Percentiles rank a stretch among this genome's conserved stretches.
Evolutionary conservation across 2,329 filamentous ascomycete species (phyloP).

Genomic region (Rugonectria rugulosa): DNA sequence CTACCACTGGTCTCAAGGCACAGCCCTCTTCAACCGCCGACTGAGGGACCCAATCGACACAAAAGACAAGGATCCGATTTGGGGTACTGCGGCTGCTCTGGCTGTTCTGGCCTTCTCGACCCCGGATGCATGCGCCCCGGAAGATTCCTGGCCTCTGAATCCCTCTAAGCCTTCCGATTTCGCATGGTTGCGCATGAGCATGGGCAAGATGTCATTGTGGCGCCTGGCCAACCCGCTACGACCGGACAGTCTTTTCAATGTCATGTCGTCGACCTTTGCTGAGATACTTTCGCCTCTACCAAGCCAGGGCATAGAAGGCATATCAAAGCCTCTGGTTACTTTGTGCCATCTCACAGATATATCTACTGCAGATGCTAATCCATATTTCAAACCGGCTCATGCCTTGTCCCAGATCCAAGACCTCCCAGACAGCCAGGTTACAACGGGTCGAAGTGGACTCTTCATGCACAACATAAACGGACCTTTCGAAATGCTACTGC

Average conservation of each 20-base stretch:
- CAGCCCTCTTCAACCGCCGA: constrained; percentile 48
- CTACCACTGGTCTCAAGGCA: constrained; percentile 53
- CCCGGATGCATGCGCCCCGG: constrained; percentile 43
- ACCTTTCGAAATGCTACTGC: constrained; percentile 43
- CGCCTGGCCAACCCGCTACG: constrained; percentile 44
- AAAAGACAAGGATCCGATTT: constrained; percentile 53
- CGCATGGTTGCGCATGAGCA: constrained; percentile 45
- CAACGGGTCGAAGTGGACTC: constrained; percentile 41
- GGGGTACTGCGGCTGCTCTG: constrained; percentile 54
- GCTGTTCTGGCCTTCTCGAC: constrained; percentile 50
- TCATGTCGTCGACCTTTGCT: constrained; percentile 45
- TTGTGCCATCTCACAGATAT: constrained; percentile 37
- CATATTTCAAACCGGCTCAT: constrained; percentile 50
- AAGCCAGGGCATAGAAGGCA: constrained; percentile 32
- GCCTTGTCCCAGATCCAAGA: constrained; percentile 42
- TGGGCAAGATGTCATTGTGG: constrained; percentile 49
- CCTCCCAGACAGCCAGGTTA: constrained; percentile 41
- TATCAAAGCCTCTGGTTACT: constrained; percentile 34
- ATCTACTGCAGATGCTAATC: constrained; percentile 45
- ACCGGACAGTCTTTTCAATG: constrained; percentile 44
- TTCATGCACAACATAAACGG: constrained; percentile 47
- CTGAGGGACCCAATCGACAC: constrained; percentile 44
- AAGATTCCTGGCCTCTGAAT: constrained; percentile 46
- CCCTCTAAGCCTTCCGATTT: constrained; percentile 35
- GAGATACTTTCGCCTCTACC: constrained; percentile 47